Conservation (phyloP, 1,139 yeast species). For the Blastobotrys illinoisensis region DNA sequence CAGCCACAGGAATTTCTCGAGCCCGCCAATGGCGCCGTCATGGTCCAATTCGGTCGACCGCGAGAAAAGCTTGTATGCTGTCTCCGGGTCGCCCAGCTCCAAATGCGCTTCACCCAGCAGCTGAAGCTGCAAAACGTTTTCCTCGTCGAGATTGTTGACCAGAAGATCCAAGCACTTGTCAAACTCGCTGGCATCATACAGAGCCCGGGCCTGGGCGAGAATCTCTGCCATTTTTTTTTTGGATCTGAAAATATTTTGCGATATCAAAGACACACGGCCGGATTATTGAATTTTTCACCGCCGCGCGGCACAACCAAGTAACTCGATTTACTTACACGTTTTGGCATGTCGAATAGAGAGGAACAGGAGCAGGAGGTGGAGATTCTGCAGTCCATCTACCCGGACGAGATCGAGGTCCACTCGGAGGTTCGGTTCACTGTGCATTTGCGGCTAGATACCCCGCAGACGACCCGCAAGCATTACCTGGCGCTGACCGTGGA, state of each 20-base stretch:
- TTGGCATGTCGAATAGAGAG: slow-evolving; percentile 43
- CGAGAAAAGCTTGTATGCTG: slow-evolving; percentile 62
- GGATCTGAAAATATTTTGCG: neutral
- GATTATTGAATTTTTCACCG: slow-evolving; percentile 2
- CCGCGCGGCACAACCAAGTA: neutral
- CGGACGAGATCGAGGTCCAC: slow-evolving; percentile 61
- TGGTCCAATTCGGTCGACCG: slow-evolving; percentile 68
- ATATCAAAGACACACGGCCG: neutral
- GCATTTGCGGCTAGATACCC: slow-evolving; percentile 50
- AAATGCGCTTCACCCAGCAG: slow-evolving; percentile 68
- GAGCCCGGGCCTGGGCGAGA: slow-evolving; percentile 14
- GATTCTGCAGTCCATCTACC: slow-evolving; percentile 82
- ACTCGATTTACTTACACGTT: neutral
- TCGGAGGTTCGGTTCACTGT: slow-evolving; percentile 33
- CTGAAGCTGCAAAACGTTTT: slow-evolving; percentile 32
- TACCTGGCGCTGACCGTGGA: slow-evolving; percentile 48
- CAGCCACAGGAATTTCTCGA: slow-evolving; percentile 78
- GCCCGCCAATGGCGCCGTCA: slow-evolving; percentile 51
- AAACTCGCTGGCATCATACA: slow-evolving; percentile 15
- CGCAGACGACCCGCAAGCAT: slow-evolving; percentile 38
- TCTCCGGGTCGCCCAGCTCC: slow-evolving; percentile 72
- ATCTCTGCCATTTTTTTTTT: slow-evolving; percentile 5
- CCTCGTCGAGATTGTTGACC: neutral
- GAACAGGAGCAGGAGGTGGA: slow-evolving; percentile 34
- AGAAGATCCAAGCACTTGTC: neutral